Base-by-base conservation (phyloP, 1,284 basidiomycete species). In the Agaricales sp. region DNA sequence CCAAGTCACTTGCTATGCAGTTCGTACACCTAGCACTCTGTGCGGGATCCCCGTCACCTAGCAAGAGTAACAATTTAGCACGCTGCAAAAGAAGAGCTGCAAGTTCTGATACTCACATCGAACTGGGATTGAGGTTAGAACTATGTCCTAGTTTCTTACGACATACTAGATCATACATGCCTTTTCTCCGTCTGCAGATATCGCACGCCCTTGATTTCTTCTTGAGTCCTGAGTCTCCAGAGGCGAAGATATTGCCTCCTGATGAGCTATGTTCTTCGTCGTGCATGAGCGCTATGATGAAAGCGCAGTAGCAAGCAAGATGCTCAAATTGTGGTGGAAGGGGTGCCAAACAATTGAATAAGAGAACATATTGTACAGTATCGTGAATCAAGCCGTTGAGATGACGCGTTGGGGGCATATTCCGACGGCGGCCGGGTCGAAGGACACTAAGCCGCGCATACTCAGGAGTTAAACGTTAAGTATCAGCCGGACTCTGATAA, bases 121-220 rank as follows among this genome's bases (percentile, higher is more conserved):
- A 18, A 41, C 39, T 41, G 19, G 39, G 16, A 18, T 41, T 6
- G 26, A 6, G 26, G n/a, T n/a, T n/a, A n/a, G n/a, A n/a, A n/a
- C n/a, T n/a, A n/a, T n/a, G n/a, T n/a, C n/a, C n/a, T n/a, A n/a
- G n/a, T n/a, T n/a, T n/a, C n/a, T n/a, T n/a, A n/a, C n/a, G n/a
- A n/a, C n/a, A n/a, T n/a, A n/a, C n/a, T n/a, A n/a, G n/a, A 41
- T n/a, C 8, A 41, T 16, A 20, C 39, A 16, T 41, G 18, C 39
- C 39, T 41, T 41, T 41, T 20, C 39, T 41, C 39, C 39, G 39
- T 16, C 39, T n/a, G 16, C 39, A 41, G 39, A 41, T 20, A 41
- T 41, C 39, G 39, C 39, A 41, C 8, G 39, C 13, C 19, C 39
- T 41, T 20, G n/a, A 18, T 16, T 41, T 41, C 39, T 41, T 41